Base-by-base conservation (phyloP, 225 moss, liverwort and hornwort genomes). In the Pseudisothecium myosuroides region DNA sequence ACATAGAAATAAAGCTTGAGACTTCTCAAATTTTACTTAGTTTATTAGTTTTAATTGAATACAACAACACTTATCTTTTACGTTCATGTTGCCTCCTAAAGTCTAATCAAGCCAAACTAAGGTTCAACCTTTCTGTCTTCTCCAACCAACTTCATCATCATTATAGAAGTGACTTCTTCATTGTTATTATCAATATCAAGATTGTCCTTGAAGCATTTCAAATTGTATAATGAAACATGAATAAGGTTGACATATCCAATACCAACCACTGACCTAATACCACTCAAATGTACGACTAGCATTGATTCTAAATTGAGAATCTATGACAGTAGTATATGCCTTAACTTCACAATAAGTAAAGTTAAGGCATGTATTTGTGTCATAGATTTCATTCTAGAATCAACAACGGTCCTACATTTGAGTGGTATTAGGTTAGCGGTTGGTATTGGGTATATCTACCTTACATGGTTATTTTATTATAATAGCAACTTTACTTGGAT, bases 41-140 rank as follows among this genome's bases (percentile, higher is more conserved):
- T 26, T 7, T 56, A 24, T 52, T 2, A 15, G 21, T 2, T 55
- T 55, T n/a, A 16, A 55, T 77, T 9, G 1, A 37, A 77, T 78
- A n/a, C 24, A 26, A 78, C 16, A 56, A 37, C 2, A 78, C 17
- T 10, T n/a, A 6, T 2, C 36, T 4, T 56, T 36, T 17, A 17
- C 0, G 1, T 26, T 37, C 9, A 16, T 2, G 0, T 3, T 27
- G 14, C 27, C 7, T n/a, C 3, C 1, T 2, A n/a, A 79, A 26
- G 7, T 56, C 17, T n/a, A 56, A 11, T 11, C 0, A 7, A 56
- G 1, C 0, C 17, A n/a, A 56, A 56, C 0, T 11, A 56, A 27
- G 1, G 3, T n/a, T n/a, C 26, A n/a, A 78, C 1, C 14, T 15
- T 56, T 7, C 5, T 10, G 34, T 37, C 6, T 2, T 0, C 23